Base-by-base conservation (phyloP, 176 grass and related monocot species). In the Bothriochloa decipiens region DNA sequence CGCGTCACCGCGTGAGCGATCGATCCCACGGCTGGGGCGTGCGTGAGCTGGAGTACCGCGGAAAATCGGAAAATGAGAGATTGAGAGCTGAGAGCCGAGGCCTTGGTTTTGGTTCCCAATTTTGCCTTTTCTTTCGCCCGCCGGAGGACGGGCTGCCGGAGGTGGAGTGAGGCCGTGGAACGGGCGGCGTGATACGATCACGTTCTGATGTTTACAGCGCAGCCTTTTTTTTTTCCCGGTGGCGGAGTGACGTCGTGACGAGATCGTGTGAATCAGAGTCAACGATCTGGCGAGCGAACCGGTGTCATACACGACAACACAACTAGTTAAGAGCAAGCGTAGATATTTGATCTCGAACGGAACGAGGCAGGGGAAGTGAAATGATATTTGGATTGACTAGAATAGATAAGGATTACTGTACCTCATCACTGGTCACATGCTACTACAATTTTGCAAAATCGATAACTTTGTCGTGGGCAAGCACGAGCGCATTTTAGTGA, bases 1-100 rank as follows among this genome's bases (percentile, higher is more conserved):
- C 80, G 88, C 88, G 79, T 86, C 8, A 43, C 88, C 74, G 88
- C 84, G 84, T 90, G 28, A 45, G 12, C 40, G 1, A 43, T 1
- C 1, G 46, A 90, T 90, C 80, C 37, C 46, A 86, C 88, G 88
- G 79, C 55, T 22, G 17, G 8, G 74, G 5, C 39, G 49, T 2
- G 23, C 77, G 72, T 77, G 77, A 82, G 65, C 77, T 76, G 77
- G 70, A 43, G 1, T 64, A 81, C 29, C 64, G 15, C 40, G 35
- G 18, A 23, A 4, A 28, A 1, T 36, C 18, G 12, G 20, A 62
- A 70, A 55, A 55, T 1, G 11, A n/a, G 13, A 0, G 14, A 0
- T n/a, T n/a, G n/a, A n/a, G n/a, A n/a, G n/a, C n/a, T n/a, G n/a
- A n/a, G n/a, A n/a, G n/a, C n/a, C n/a, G 65, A 5, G 7, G 1